A percentile compares a stretch with the other conserved stretches of the same genome.
These are phyloP conservation scores for Spergularia bocconei DNA, from an alignment of 148 eudicot species.

Conservation along the genomic window DNA sequence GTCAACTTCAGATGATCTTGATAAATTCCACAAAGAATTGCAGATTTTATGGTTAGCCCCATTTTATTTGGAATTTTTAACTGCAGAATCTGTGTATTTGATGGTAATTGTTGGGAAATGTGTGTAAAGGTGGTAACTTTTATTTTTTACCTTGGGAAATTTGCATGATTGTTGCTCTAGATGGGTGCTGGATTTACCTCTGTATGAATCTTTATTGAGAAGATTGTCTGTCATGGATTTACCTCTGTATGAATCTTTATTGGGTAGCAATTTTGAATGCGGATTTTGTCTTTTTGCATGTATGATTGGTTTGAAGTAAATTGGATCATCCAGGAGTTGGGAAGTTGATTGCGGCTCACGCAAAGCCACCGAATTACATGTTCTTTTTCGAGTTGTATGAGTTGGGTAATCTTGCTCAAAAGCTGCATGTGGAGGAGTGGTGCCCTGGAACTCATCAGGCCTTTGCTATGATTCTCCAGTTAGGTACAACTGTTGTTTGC, in stretches of 20 bases:
- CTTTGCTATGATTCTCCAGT: constrained; percentile 39
- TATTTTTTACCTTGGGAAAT: too few relatives aligned
- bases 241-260: neutral
- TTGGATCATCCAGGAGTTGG: constrained; percentile 83
- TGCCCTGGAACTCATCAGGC: constrained; percentile 59
- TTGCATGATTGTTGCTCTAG: too few relatives aligned
- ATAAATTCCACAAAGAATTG: constrained; percentile 79
- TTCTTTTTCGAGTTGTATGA: constrained; percentile 78
- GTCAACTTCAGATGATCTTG: constrained; percentile 82
- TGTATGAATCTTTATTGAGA: neutral
- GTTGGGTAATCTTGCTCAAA: constrained; percentile 67
- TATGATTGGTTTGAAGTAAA: constrained; percentile 52
- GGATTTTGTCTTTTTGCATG: neutral
- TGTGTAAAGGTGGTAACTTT: too few relatives aligned
- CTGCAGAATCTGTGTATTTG: neutral
- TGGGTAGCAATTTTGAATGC: neutral
- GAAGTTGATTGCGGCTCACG: constrained; percentile 81
- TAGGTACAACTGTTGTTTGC: constrained; percentile 43
- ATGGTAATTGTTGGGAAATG: neutral
- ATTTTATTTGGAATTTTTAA: neutral
- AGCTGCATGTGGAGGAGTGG: constrained; percentile 92
- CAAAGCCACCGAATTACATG: constrained; percentile 93
- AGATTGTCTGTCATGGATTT: neutral
- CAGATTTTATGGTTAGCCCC: constrained; percentile 65
- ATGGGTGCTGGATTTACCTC: neutral